Evolutionary conservation across 108 stramenopile species (phyloP).

Genomic region (Cyclotella kingstonii): DNA sequence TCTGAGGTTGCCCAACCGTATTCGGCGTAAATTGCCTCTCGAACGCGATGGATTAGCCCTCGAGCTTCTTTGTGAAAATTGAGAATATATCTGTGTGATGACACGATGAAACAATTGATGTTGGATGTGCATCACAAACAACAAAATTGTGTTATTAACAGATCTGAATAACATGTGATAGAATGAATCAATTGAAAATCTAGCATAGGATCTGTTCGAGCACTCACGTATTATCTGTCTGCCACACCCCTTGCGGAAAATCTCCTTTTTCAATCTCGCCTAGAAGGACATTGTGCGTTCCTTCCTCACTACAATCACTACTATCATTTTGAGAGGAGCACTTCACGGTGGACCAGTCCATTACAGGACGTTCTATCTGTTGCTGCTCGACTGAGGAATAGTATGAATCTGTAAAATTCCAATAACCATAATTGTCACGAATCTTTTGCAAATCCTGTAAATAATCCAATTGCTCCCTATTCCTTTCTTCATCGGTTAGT

Average conservation of each 20-base stretch:
- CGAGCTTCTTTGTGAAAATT: conserved; percentile 52
- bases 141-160: background rate
- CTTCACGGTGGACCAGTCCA: no score
- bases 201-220: background rate
- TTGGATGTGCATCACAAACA: background rate
- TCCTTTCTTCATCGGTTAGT: conserved; percentile 17
- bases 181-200: no score
- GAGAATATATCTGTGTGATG: conserved; percentile 26
- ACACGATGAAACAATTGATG: no score
- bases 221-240: conserved; percentile 52
- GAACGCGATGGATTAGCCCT: conserved; percentile 53
- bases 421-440: conserved; percentile 25
- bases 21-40: conserved; percentile 64
- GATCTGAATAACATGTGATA: no score
- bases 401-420: conserved; percentile 28
- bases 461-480: conserved; percentile 11
- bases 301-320: conserved; percentile 1
- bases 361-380: conserved; percentile 12
- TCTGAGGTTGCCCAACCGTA: conserved; percentile 47
- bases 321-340: no score
- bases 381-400: no score
- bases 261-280: conserved; percentile 38
- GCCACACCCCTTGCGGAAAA: conserved; percentile 58
- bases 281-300: conserved; percentile 1
- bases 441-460: conserved; percentile 9